Evolutionary conservation across 148 eudicot genomes (phyloP).

Genomic region (Cornus controversa): DNA sequence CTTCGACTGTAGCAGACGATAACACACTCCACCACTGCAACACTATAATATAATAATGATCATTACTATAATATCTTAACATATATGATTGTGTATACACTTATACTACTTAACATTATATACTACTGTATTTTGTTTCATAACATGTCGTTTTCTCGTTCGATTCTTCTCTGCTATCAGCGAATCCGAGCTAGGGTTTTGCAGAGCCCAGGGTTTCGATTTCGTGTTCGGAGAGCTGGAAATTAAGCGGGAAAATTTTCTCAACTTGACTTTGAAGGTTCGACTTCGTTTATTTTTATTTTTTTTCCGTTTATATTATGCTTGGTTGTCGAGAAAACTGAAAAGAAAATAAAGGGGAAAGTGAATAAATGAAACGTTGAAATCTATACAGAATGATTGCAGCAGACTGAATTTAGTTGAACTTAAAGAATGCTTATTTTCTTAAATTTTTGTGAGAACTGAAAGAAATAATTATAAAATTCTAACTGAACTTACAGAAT

Average conservation of each 20-base stretch:
- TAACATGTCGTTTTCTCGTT: background rate
- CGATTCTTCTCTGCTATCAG: background rate
- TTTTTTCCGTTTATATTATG: background rate
- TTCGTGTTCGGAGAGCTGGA: background rate
- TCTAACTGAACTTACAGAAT: no score
- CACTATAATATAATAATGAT: background rate
- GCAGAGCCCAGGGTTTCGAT: background rate
- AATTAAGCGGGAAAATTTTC: background rate
- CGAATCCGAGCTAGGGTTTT: background rate
- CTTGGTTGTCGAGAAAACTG: background rate
- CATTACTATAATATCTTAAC: background rate
- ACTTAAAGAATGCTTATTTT: no score
- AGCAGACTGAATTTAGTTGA: no score
- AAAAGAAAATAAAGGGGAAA: background rate
- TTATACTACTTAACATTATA: no score
- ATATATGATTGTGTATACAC: background rate
- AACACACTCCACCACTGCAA: background rate
- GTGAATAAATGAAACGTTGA: background rate
- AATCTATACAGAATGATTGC: no score
- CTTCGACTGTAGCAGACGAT: slow-evolving; percentile 29
- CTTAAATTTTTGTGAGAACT: no score
- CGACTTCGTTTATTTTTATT: background rate
- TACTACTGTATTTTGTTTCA: background rate
- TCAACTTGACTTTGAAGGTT: background rate
- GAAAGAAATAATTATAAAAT: no score